phyloP scores from a whole-genome alignment of 75 land plant species.

The Isoetes taiwanensis region DNA sequence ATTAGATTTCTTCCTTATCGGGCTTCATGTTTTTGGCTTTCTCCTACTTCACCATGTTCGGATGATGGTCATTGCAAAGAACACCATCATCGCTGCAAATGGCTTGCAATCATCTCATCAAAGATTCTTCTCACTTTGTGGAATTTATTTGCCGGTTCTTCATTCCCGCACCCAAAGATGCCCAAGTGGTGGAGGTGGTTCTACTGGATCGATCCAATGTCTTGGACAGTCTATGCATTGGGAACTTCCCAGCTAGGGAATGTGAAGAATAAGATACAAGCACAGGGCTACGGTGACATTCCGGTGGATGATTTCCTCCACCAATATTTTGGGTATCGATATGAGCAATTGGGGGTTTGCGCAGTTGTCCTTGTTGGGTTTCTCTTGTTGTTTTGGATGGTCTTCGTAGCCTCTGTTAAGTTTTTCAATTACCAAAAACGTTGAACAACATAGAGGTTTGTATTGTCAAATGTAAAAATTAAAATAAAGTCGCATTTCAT shows the following conservation, averaged over 20 bases:
- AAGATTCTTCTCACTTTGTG: constrained; percentile 12
- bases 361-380: constrained; percentile 33
- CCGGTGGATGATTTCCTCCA: constrained; percentile 36
- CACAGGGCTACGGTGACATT: constrained; percentile 15
- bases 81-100: constrained; percentile 41
- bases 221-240: constrained; percentile 53
- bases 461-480: too few species aligned
- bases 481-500: too few species aligned
- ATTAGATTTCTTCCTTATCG: too few species aligned
- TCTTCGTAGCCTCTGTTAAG: constrained; percentile 53
- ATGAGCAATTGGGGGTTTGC: constrained; percentile 34
- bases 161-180: too few species aligned
- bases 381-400: constrained; percentile 31
- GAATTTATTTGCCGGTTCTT: too few species aligned
- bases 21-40: constrained; percentile 71
- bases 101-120: constrained; percentile 56
- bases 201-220: constrained; percentile 41
- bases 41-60: constrained; percentile 61
- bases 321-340: constrained; percentile 36
- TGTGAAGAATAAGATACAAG: constrained; percentile 21
- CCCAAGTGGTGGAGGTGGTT: constrained; percentile 66
- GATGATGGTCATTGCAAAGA: constrained; percentile 66
- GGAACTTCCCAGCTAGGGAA: constrained; percentile 60
- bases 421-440: constrained; percentile 57
- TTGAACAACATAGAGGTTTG: too few species aligned